Percentiles rank a stretch among this genome's conserved stretches.
Conservation (phyloP, 2,329 filamentous ascomycete genomes). For the Aspergillus melleus region DNA sequence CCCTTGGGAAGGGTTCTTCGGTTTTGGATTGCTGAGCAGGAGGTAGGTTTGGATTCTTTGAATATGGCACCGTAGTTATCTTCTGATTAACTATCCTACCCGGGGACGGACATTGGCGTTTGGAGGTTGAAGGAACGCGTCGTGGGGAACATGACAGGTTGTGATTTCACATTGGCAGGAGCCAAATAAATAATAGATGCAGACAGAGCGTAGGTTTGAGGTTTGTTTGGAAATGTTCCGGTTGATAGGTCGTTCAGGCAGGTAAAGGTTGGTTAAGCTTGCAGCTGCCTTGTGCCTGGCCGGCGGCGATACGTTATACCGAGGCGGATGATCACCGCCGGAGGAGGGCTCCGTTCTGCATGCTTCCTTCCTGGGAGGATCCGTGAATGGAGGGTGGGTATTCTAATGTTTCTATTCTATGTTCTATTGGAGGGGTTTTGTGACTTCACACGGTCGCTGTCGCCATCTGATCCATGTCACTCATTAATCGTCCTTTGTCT, state of each 20-base stretch:
- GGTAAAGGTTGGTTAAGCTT: no score
- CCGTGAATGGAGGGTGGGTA: background rate
- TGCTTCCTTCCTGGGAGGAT: background rate
- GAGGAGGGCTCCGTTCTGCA: background rate
- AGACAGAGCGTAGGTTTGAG: constrained; percentile 2
- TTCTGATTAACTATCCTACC: no score
- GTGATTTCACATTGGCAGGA: background rate
- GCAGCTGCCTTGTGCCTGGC: background rate
- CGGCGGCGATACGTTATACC: constrained; percentile 35
- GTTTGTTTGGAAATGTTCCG: background rate
- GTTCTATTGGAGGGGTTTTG: background rate
- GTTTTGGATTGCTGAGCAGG: no score
- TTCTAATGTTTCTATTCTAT: background rate
- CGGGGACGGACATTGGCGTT: background rate
- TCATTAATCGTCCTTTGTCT: constrained; percentile 1
- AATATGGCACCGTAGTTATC: no score
- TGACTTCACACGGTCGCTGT: background rate
- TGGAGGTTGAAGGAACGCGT: background rate
- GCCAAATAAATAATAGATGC: background rate
- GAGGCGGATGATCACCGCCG: constrained; percentile 10
- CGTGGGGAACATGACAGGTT: background rate
- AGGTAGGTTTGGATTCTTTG: no score
- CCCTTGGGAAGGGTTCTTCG: no score
- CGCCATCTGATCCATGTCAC: background rate
- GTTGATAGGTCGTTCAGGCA: no score